phyloP scores from a whole-genome alignment of 2,329 filamentous ascomycete genomes.

The Pseudofabraea citricarpa region DNA sequence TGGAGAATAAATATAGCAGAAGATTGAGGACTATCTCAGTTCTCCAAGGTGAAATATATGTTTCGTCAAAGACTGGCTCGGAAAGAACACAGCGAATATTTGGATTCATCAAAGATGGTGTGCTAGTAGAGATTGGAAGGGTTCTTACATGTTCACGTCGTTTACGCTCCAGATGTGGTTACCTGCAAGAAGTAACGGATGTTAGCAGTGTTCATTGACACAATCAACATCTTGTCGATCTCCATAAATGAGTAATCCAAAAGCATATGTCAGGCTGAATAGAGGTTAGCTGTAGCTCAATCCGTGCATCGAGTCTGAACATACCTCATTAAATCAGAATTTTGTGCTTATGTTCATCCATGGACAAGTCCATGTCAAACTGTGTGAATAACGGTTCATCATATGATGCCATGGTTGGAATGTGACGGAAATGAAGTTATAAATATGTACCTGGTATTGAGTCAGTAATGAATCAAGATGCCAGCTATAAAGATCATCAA shows the following conservation, averaged over 20 bases:
- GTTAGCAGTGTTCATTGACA: constrained; percentile 15
- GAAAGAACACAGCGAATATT: constrained; percentile 31
- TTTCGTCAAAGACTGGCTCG: constrained; percentile 29
- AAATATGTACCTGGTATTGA: neutral
- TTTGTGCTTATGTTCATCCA: constrained; percentile 32
- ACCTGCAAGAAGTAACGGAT: constrained; percentile 13
- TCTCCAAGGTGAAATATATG: constrained; percentile 34
- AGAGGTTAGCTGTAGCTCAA: constrained; percentile 10
- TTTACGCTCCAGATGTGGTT: too few species aligned
- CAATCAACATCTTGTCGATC: constrained; percentile 3
- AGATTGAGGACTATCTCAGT: constrained; percentile 22
- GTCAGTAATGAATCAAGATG: constrained; percentile 14
- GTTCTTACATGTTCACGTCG: too few species aligned
- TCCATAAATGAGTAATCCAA: constrained; percentile 18
- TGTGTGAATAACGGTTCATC: constrained; percentile 39
- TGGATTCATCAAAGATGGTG: constrained; percentile 28
- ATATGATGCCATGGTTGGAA: constrained; percentile 25
- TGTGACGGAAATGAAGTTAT: neutral
- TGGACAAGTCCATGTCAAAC: constrained; percentile 31
- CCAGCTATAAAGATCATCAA: constrained; percentile 10
- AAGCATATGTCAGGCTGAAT: constrained; percentile 27
- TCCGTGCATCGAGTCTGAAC: constrained; percentile 5
- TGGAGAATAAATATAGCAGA: constrained; percentile 5
- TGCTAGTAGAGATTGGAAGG: too few species aligned
- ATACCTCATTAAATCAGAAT: constrained; percentile 43